A percentile compares a stretch with the other conserved stretches of the same genome.
Evolutionary conservation across 129 eudicot species (phyloP).

Genomic region (Gnaphalium uliginosum): DNA sequence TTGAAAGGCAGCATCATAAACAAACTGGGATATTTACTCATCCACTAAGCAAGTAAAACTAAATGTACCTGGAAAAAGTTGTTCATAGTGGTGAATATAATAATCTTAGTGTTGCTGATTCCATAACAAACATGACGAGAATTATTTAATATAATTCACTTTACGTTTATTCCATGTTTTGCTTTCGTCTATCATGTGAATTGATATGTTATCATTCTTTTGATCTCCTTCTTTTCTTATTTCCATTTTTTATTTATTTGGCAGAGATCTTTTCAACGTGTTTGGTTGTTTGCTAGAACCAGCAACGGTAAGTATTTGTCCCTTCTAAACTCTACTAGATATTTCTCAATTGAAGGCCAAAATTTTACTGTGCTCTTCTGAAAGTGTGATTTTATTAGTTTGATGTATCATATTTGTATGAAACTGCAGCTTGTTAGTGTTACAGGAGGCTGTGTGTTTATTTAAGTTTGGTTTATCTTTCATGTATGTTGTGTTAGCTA

Average conservation of each 20-base stretch:
- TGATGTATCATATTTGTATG: background rate
- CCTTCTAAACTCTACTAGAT: background rate
- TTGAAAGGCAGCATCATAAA: background rate
- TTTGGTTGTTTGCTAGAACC: constrained; percentile 88
- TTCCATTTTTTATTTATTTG: constrained; percentile 2
- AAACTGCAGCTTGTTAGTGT: constrained; percentile 10
- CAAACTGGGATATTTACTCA: background rate
- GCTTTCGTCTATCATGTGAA: constrained; percentile 8
- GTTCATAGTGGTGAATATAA: no score
- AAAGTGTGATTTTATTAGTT: background rate
- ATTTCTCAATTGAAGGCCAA: constrained; percentile 5
- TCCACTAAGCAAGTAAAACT: no score
- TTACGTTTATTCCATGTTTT: background rate
- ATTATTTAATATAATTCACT: background rate
- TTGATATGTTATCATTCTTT: background rate
- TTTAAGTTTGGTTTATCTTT: background rate
- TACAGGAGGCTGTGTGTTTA: background rate
- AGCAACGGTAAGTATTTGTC: constrained; percentile 62
- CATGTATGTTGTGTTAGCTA: background rate
- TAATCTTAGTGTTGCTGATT: no score
- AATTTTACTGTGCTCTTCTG: constrained; percentile 2
- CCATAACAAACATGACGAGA: background rate
- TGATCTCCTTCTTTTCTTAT: no score
- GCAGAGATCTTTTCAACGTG: constrained; percentile 74
- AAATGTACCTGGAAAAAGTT: no score